Evolutionary conservation across 2,329 filamentous ascomycete species (phyloP).

Genomic region (Penicillium occitanis): DNA sequence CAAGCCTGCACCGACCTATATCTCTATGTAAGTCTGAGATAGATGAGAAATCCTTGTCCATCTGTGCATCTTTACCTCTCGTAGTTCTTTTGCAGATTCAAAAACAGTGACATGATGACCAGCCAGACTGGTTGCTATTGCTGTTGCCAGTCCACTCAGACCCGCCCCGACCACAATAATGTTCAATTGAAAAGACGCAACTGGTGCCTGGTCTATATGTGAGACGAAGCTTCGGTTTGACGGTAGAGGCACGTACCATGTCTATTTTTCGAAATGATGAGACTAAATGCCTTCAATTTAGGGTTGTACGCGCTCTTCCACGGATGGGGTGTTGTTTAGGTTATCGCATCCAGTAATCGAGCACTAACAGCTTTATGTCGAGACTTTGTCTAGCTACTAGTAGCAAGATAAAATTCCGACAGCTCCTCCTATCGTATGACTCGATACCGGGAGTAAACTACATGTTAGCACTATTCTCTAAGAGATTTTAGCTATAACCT

Average conservation of each 20-base stretch:
- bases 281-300: neutral
- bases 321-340: neutral
- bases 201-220: neutral
- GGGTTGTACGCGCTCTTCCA: neutral
- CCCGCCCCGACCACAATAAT: slow-evolving; percentile 43
- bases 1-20: neutral
- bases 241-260: neutral
- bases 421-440: neutral
- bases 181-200: slow-evolving; percentile 10
- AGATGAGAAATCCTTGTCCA: neutral
- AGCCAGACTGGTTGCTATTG: slow-evolving; percentile 38
- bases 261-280: neutral
- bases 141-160: slow-evolving; percentile 45
- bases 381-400: neutral
- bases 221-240: neutral
- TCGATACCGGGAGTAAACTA: neutral
- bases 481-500: neutral
- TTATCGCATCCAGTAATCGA: neutral
- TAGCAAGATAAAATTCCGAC: neutral
- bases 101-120: slow-evolving; percentile 32
- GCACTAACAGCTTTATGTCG: neutral
- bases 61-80: neutral
- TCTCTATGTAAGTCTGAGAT: neutral
- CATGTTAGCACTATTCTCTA: neutral
- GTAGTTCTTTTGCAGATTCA: neutral